Evolutionary conservation across 352 stramenopile genomes (phyloP), one percentile per base, ranked within the genome.

Genomic region (Pythium vanterpoolii): DNA sequence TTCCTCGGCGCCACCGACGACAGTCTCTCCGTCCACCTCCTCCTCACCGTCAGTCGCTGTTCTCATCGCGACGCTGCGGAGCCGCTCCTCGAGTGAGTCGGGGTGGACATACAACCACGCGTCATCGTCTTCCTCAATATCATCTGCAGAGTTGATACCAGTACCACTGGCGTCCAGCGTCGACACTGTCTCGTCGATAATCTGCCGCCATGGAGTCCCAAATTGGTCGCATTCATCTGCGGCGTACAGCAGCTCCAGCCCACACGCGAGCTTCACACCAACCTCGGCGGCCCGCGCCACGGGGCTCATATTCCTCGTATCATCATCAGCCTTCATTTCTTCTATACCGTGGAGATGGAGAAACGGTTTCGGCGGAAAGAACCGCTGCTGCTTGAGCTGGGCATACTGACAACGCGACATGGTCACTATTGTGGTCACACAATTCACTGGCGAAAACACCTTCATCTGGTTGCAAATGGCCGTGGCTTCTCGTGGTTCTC

Each of bases 401-500:
- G 86, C 86, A 50, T 87, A 95, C 73, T 90, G 89, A 23, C 79
- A 86, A 50, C 82, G 77, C n/a, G 86, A 87, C 43, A 95, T 90
- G 16, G 73, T 72, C 28, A 93, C 71, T 51, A 73, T 68, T 18
- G 62, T 55, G 24, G 72, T 61, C 6, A 26, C 23, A 18, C n/a
- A 27, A 3, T 8, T 24, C 1, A 8, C 26, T 10, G 77, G 68
- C 19, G 73, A 51, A 38, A 95, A 89, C 1, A 40, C 51, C 4
- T 60, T 40, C 86, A 95, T 93, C 10, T 76, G 74, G 6, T 54
- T 50, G 52, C 81, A 92, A 5, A 89, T 24, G 5, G 62, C 48
- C 4, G 73, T 64, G 1, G 79, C 67, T 21, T 82, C 56, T n/a
- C 42, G 47, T 10, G 72, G 72, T 24, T 73, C 72, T 21, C 72